Evolutionary conservation across 305 asterid species (phyloP).

Genomic region (Fraxinus ornus): DNA sequence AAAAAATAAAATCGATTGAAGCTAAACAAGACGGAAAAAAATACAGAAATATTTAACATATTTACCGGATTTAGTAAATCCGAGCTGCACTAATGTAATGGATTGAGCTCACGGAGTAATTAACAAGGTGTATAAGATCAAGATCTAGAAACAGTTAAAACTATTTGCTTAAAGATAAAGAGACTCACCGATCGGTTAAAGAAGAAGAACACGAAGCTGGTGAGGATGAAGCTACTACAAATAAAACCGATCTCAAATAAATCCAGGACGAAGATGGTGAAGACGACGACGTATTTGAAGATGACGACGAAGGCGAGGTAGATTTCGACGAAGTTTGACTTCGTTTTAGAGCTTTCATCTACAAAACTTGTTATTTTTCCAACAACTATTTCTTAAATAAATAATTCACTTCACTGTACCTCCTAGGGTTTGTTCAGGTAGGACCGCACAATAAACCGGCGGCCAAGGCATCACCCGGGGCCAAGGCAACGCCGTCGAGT

Average conservation of each 20-base stretch:
- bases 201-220: conserved; percentile 75
- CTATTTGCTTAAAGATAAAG: conserved; percentile 8
- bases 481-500: conserved; percentile 73
- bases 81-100: background rate
- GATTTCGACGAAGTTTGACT: conserved; percentile 89
- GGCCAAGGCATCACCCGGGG: conserved; percentile 36
- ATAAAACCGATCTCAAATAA: conserved; percentile 91
- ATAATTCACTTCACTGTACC: conserved; percentile 35
- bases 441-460: conserved; percentile 19
- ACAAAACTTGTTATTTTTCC: conserved; percentile 35
- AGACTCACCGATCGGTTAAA: conserved; percentile 78
- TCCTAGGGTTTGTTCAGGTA: conserved; percentile 53
- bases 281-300: conserved; percentile 63
- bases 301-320: conserved; percentile 61
- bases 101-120: background rate
- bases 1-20: background rate
- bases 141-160: conserved; percentile 35
- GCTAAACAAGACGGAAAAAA: background rate
- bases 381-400: conserved; percentile 16
- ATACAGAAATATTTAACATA: background rate
- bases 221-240: conserved; percentile 80
- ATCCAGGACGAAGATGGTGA: conserved; percentile 80
- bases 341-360: conserved; percentile 93
- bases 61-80: background rate
- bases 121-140: conserved; percentile 22